These are phyloP conservation scores for Xerocomellus amylosporus DNA, from an alignment of 768 basidiomycete genomes.

Conservation along the genomic window DNA sequence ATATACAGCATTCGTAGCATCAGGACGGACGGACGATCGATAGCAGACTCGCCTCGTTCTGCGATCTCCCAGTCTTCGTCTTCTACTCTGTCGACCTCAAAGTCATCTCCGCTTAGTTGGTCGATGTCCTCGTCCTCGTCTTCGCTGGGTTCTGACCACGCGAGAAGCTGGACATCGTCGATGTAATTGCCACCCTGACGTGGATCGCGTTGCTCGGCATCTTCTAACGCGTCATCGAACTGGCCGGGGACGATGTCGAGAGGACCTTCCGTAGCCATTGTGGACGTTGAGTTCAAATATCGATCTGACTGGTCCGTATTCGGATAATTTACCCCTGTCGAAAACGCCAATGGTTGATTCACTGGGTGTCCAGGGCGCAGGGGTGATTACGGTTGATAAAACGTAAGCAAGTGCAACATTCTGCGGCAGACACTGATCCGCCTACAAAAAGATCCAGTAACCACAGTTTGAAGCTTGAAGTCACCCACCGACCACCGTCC, in stretches of 20 bases:
- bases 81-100: slow-evolving; percentile 62
- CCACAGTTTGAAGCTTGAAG: neutral
- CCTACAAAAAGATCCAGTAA: slow-evolving; percentile 8
- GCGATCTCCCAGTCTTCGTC: slow-evolving; percentile 89
- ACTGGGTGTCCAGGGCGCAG: neutral
- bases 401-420: slow-evolving; percentile 20
- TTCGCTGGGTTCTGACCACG: slow-evolving; percentile 31
- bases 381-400: neutral
- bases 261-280: slow-evolving; percentile 20
- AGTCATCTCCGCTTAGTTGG: slow-evolving; percentile 46
- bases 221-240: slow-evolving; percentile 58
- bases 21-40: neutral
- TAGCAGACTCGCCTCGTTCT: slow-evolving; percentile 60
- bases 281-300: neutral
- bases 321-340: slow-evolving; percentile 14
- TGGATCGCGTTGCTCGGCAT: slow-evolving; percentile 9
- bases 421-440: neutral
- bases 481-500: neutral
- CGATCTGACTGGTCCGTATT: neutral
- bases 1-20: slow-evolving; percentile 3
- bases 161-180: slow-evolving; percentile 37
- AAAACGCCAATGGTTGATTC: neutral
- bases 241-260: slow-evolving; percentile 47
- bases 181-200: slow-evolving; percentile 41
- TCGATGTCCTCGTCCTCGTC: slow-evolving; percentile 22